A percentile compares a stretch with the other conserved stretches of the same genome.
Conservation (phyloP, 2,329 filamentous ascomycete genomes). For the Davidsoniella virescens region DNA sequence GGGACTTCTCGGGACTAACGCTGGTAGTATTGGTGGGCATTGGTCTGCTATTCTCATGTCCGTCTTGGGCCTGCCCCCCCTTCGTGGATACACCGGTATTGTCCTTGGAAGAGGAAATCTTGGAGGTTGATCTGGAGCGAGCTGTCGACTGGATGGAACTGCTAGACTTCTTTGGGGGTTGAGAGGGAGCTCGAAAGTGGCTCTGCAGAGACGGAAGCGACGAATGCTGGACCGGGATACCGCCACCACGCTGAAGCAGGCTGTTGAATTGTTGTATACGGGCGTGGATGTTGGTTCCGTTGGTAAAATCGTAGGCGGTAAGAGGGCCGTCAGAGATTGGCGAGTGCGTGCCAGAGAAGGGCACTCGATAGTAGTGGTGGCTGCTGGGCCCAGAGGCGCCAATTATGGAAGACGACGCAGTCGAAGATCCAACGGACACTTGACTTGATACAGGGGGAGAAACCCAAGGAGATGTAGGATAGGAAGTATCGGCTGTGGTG, state of each 20-base stretch:
- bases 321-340: neutral
- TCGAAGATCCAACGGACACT: constrained; percentile 7
- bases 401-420: constrained; percentile 5
- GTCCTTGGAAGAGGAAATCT: constrained; percentile 3
- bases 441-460: constrained; percentile 16
- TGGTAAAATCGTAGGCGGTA: neutral
- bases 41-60: constrained; percentile 6
- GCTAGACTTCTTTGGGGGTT: neutral
- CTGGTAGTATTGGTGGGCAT: neutral
- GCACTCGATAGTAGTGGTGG: constrained; percentile 3
- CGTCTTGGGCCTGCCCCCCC: constrained; percentile 3
- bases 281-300: constrained; percentile 36
- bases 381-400: constrained; percentile 7
- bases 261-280: constrained; percentile 50
- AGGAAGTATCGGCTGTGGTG: constrained; percentile 33
- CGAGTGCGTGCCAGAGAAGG: constrained; percentile 3
- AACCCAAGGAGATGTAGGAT: constrained; percentile 25
- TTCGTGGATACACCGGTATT: neutral
- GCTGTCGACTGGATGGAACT: neutral
- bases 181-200: neutral
- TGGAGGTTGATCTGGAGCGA: neutral
- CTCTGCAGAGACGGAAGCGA: constrained; percentile 18
- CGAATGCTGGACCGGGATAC: constrained; percentile 36
- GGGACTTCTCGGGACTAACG: neutral
- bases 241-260: constrained; percentile 41